Conservation (phyloP, 2,329 filamentous ascomycete genomes). For the Botryotinia globosa region DNA sequence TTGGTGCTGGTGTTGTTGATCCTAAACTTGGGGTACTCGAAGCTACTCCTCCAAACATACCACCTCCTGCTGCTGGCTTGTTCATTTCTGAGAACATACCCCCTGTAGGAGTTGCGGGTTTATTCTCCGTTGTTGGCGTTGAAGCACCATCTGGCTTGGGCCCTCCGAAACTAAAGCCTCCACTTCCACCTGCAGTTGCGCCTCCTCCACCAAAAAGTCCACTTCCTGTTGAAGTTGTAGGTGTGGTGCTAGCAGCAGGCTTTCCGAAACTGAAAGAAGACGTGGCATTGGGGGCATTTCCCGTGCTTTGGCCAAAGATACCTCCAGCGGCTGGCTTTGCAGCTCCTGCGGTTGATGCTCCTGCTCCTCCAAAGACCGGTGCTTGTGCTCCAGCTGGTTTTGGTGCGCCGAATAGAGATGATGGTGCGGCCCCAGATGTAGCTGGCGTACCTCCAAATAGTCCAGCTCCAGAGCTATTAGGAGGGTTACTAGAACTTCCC, state of each 20-base stretch:
- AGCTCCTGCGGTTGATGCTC: conserved; percentile 3
- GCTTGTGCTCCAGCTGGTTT: conserved; percentile 11
- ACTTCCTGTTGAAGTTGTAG: conserved; percentile 11
- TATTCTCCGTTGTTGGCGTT: conserved; percentile 25
- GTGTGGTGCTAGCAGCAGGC: conserved; percentile 14
- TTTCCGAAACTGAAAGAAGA: conserved; percentile 18
- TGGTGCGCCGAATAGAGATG: conserved; percentile 7
- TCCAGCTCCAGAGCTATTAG: conserved; percentile 18
- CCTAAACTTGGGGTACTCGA: conserved; percentile 27
- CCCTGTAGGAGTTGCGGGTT: conserved; percentile 20
- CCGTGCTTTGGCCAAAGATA: conserved; percentile 33
- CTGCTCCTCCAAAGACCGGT: conserved; percentile 11
- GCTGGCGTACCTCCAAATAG: conserved; percentile 18
- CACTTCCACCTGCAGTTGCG: conserved; percentile 21
- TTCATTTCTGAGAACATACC: conserved; percentile 19
- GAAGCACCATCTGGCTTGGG: conserved; percentile 20
- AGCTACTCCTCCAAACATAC: conserved; percentile 28
- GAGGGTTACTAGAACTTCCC: conserved; percentile 15
- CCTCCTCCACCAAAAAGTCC: conserved; percentile 18
- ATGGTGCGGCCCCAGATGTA: conserved; percentile 27
- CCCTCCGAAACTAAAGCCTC: conserved; percentile 24
- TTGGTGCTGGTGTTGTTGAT: conserved; percentile 27
- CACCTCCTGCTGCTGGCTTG: conserved; percentile 16
- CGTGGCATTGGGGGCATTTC: conserved; percentile 34
- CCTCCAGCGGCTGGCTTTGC: conserved; percentile 24